Evolutionary conservation across 331 rosid species (phyloP).

Genomic region (Erythrophleum ivorense): DNA sequence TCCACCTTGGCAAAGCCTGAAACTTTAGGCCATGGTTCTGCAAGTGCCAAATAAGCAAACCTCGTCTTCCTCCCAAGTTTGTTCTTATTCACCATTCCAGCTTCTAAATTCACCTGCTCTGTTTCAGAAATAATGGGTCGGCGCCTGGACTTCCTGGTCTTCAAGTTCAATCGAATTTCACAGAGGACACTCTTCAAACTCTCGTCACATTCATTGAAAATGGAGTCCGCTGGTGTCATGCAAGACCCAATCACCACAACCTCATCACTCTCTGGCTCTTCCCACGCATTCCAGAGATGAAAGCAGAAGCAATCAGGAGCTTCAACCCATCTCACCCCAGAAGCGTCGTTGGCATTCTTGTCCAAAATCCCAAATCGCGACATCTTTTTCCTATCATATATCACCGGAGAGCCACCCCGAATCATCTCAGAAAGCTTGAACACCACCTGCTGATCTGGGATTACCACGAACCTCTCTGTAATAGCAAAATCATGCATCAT

Average conservation of each 20-base stretch:
- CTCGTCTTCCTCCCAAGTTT: constrained; percentile 68
- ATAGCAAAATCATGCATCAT: constrained; percentile 98
- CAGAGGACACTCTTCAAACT: constrained; percentile 66
- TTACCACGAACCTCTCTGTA: constrained; percentile 66
- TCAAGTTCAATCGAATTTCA: constrained; percentile 77
- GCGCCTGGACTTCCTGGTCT: constrained; percentile 68
- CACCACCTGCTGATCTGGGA: constrained; percentile 94
- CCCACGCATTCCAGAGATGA: constrained; percentile 98
- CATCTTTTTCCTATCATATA: constrained; percentile 66
- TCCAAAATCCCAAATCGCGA: constrained; percentile 69
- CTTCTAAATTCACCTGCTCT: constrained; percentile 78
- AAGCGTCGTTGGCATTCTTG: constrained; percentile 62
- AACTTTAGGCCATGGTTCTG: constrained; percentile 97
- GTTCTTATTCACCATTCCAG: constrained; percentile 95
- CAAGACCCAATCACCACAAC: constrained; percentile 93
- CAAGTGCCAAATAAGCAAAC: constrained; percentile 79
- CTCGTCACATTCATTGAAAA: constrained; percentile 93
- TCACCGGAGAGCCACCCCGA: constrained; percentile 86
- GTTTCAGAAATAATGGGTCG: constrained; percentile 57
- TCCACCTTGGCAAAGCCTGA: constrained; percentile 92
- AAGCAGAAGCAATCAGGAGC: constrained; percentile 91
- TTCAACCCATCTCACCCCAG: constrained; percentile 72
- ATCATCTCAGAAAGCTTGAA: constrained; percentile 80
- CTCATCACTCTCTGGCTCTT: constrained; percentile 67
- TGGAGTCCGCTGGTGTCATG: constrained; percentile 93